These are phyloP conservation scores for Sarocladium kiliense DNA, from an alignment of 2,329 filamentous ascomycete species.

Conservation along the genomic window DNA sequence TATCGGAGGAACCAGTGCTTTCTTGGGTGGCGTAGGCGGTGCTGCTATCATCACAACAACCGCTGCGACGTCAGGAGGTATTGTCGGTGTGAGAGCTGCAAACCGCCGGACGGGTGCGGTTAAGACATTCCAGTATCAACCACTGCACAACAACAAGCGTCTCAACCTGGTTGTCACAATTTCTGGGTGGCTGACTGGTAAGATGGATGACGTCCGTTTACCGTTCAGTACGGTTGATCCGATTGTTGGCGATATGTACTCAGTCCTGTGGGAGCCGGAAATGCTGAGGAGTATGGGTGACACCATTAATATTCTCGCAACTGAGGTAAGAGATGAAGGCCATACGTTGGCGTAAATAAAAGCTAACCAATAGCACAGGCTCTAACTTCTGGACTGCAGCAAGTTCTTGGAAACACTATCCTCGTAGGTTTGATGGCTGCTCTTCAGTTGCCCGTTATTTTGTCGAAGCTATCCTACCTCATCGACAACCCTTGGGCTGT, in stretches of 20 bases:
- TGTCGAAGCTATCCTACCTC: constrained; percentile 90
- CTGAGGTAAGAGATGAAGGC: constrained; percentile 62
- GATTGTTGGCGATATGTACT: constrained; percentile 97
- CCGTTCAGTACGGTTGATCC: constrained; percentile 96
- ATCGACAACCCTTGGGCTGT: constrained; percentile 99
- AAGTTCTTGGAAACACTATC: constrained; percentile 87
- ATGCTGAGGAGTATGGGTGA: constrained; percentile 98
- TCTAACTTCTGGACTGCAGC: constrained; percentile 91
- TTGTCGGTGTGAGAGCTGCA: constrained; percentile 83
- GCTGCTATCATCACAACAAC: constrained; percentile 91
- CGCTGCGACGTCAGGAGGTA: constrained; percentile 78
- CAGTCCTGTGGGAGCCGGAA: constrained; percentile 94
- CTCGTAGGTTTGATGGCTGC: constrained; percentile 87
- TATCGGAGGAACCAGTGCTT: constrained; percentile 88
- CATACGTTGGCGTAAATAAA: not conserved
- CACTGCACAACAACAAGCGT: constrained; percentile 95
- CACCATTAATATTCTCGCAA: constrained; percentile 96
- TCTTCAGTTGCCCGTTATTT: constrained; percentile 81
- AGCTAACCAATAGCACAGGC: constrained; percentile 50
- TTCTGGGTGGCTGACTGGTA: constrained; percentile 97
- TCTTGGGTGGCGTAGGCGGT: constrained; percentile 86
- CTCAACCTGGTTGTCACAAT: constrained; percentile 94
- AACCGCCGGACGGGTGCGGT: constrained; percentile 84
- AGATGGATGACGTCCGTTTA: constrained; percentile 90
- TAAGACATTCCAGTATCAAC: constrained; percentile 93